Evolutionary conservation across 441 rosid genomes (phyloP).

Genomic region (Pelargonium citronellum): DNA sequence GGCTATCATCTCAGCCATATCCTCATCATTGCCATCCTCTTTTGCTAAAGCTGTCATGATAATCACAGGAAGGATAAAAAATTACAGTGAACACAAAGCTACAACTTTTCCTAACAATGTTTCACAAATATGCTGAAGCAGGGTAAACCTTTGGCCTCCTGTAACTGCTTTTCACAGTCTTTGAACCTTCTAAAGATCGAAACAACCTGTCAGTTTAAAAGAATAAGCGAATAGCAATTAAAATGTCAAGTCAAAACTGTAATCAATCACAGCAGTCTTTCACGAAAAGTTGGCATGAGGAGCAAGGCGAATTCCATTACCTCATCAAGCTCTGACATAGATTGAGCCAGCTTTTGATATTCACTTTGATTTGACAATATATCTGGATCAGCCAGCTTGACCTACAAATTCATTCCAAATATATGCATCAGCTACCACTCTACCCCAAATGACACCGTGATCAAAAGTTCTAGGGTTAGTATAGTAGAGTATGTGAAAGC

Average conservation of each 20-base stretch:
- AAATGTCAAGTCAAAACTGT: conserved; percentile 3
- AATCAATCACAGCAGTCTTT: conserved; percentile 8
- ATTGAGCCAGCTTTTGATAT: conserved; percentile 83
- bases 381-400: conserved; percentile 84
- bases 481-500: too few species aligned
- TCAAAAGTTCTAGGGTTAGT: not conserved
- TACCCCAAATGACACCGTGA: not conserved
- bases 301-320: conserved; percentile 29
- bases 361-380: conserved; percentile 68
- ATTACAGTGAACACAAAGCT: conserved; percentile 15
- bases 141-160: conserved; percentile 62
- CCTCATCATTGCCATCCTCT: conserved; percentile 71
- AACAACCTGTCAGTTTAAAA: conserved; percentile 50
- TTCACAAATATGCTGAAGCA: conserved; percentile 10
- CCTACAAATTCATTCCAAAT: conserved; percentile 31
- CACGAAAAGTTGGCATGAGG: not conserved
- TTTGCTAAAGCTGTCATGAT: conserved; percentile 53
- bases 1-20: conserved; percentile 90
- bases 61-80: conserved; percentile 7
- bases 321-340: conserved; percentile 77
- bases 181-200: conserved; percentile 56
- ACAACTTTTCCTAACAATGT: not conserved
- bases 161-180: conserved; percentile 76
- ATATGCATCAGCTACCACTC: not conserved
- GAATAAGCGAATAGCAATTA: not conserved